Base-by-base conservation (phyloP, 768 basidiomycete species). In the Leccinum ochraceum region DNA sequence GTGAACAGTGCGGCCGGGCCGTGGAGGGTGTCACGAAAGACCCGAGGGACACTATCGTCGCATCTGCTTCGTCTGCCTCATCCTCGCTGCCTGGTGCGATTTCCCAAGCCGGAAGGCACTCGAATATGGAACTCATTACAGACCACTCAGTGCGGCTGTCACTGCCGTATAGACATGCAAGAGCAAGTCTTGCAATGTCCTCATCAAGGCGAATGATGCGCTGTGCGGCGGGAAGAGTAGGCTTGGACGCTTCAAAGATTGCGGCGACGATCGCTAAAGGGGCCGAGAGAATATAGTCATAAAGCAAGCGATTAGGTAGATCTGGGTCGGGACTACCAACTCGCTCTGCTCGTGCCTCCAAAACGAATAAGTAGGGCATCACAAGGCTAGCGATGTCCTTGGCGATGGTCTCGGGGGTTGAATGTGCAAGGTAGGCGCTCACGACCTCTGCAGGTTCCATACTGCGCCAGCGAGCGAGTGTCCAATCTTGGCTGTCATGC, bases 91-190 rank as follows among this genome's bases (percentile, higher is more conserved):
- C 81, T 46, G 72, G 71, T 8, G 75, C 62, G 48, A 86, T 78
- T 59, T 86, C 87, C 93, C 95, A 97, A 3, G 89, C 96, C 0
- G 96, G 96, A 34, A 98, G 80, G 70, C 95, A 99, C 71, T 99
- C 96, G 72, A 99, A 98, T 54, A 99, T 92, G 34, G 80, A 78
- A 64, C 89, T 92, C 95, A 97, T 98, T 4, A 79, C 86, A 1
- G 85, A 69, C 93, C 92, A 96, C 64, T 87, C 81, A 60, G 85
- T 79, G 36, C 88, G 75, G 58, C 82, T 83, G 60, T 86, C 81
- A 66, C 84, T 90, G 14, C 94, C 94, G 63, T 99, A 99, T 24
- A 98, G 75, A 67, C 88, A 89, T 7, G 95, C 89, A 13, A 98
- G 84, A 4, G 95, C 95, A 14, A 98, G 74, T 11, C 90, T 84